Base-by-base conservation (phyloP, 2,329 filamentous ascomycete genomes). In the Phyllosticta citribraziliensis region DNA sequence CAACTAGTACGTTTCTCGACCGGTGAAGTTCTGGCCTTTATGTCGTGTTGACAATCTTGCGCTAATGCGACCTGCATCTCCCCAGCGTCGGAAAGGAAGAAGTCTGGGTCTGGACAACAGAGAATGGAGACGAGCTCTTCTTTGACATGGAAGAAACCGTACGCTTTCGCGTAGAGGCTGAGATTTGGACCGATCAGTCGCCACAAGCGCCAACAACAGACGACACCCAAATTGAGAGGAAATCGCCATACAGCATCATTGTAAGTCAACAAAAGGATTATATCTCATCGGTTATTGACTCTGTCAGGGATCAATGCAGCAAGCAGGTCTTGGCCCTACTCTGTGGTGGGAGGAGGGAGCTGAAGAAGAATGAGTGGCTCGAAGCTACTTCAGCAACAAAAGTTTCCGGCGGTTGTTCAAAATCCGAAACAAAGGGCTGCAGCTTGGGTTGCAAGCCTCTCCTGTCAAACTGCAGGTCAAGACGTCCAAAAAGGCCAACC, bases 131-230 rank as follows among this genome's bases (percentile, higher is more conserved):
- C 17, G 82, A 86, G 27, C 84, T 96, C 66, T 96, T 88, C 72
- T 96, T 94, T 73, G 94, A 99, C 73, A 87, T 87, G 68, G 87
- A 93, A 69, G 94, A 97, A 76, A 85, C 88, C 68, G 92, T 96
- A 27, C 84, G 93, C 51, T 88, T 97, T 68, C 83, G 91, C 22
- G 86, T 97, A 51, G 85, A 95, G 67, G 84, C 87, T 57, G 94
- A 99, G 75, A 84, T 89, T 66, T 99, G 94, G 91, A 84, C 91
- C 63, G 93, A 97, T 72, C 88, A 96, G 73, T 86, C 88, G 0
- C 93, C 93, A 0, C 85, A 95, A 75, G 84, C 86, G 52, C 87
- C 90, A 0, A 82, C 83, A 62, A 85, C 86, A 57, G 84, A 87
- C 40, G 74, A 78, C 3, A 82, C 88, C 65, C 80, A 84, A 14